These are phyloP conservation scores for Diaporthe caulivora DNA, from an alignment of 2,329 filamentous ascomycete genomes.

Conservation along the genomic window DNA sequence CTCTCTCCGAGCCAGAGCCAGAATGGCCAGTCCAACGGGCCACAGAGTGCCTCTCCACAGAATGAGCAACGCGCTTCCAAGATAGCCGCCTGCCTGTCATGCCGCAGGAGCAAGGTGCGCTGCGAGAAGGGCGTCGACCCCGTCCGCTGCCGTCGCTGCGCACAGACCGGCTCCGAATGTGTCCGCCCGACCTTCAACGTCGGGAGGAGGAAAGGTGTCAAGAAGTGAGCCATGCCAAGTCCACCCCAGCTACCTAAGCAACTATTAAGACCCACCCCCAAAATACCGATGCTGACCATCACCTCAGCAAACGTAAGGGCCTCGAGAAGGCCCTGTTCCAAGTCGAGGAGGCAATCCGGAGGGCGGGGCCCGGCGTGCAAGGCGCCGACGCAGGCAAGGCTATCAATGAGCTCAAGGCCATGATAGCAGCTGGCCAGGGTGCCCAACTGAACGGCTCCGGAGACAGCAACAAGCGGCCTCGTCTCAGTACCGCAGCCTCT, in stretches of 20 bases:
- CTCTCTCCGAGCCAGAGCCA: constrained; percentile 27
- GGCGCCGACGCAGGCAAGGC: constrained; percentile 60
- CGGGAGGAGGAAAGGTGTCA: constrained; percentile 80
- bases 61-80: constrained; percentile 41
- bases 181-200: constrained; percentile 80
- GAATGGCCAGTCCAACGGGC: constrained; percentile 34
- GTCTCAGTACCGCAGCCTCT: constrained; percentile 43
- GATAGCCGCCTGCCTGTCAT: constrained; percentile 71
- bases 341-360: constrained; percentile 76
- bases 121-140: constrained; percentile 69
- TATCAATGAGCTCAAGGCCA: constrained; percentile 56
- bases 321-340: constrained; percentile 81
- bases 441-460: constrained; percentile 38
- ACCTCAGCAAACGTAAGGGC: constrained; percentile 75
- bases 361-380: constrained; percentile 59
- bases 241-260: not conserved
- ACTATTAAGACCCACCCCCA: not conserved
- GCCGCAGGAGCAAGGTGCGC: constrained; percentile 76
- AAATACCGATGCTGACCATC: constrained; percentile 40
- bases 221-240: constrained; percentile 67
- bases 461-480: constrained; percentile 39
- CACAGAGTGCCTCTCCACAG: constrained; percentile 30
- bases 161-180: constrained; percentile 70
- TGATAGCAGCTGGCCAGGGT: constrained; percentile 51
- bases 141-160: constrained; percentile 71